phyloP scores from a whole-genome alignment of 202 grass and related monocot genomes.

The Setaria italica region DNA sequence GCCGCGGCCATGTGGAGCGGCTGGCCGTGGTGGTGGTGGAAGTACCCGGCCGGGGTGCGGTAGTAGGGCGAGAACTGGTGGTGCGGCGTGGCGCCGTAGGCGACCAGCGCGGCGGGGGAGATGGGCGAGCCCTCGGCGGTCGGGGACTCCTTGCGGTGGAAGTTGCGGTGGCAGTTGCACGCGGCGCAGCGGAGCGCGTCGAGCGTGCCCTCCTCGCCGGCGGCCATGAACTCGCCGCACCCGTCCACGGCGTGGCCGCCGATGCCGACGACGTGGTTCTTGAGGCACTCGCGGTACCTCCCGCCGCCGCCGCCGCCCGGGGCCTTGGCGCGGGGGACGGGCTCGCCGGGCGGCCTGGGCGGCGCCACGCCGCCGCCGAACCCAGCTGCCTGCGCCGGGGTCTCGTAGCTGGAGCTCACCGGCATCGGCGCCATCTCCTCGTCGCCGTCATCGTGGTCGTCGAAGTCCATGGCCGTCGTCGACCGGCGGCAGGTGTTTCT shows the following conservation, averaged over 20 bases:
- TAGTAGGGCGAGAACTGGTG: constrained; percentile 90
- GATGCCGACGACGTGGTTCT: constrained; percentile 91
- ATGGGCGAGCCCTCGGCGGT: constrained; percentile 30
- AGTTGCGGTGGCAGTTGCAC: constrained; percentile 94
- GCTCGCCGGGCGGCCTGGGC: constrained; percentile 30
- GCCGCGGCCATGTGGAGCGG: constrained; percentile 35
- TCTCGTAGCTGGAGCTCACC: constrained; percentile 70
- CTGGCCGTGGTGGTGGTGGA: constrained; percentile 56
- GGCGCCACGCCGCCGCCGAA: constrained; percentile 29
- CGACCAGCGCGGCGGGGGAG: constrained; percentile 41
- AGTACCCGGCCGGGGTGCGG: constrained; percentile 82
- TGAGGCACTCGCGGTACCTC: constrained; percentile 90
- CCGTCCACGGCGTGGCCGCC: constrained; percentile 88
- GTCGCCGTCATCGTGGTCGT: constrained; percentile 64
- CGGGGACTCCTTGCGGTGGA: constrained; percentile 75
- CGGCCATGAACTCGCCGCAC: constrained; percentile 91
- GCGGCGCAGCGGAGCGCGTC: constrained; percentile 95
- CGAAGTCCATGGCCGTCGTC: constrained; percentile 65
- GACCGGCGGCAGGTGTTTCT: constrained; percentile 25
- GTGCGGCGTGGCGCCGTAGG: constrained; percentile 52
- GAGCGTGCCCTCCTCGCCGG: constrained; percentile 85
- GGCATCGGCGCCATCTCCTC: constrained; percentile 72
- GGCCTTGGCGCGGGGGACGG: not conserved
- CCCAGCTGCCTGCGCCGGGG: constrained; percentile 25
- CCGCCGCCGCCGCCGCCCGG: constrained; percentile 47